Conservation (phyloP, 2,329 filamentous ascomycete genomes). For the Cladophialophora psammophila region DNA sequence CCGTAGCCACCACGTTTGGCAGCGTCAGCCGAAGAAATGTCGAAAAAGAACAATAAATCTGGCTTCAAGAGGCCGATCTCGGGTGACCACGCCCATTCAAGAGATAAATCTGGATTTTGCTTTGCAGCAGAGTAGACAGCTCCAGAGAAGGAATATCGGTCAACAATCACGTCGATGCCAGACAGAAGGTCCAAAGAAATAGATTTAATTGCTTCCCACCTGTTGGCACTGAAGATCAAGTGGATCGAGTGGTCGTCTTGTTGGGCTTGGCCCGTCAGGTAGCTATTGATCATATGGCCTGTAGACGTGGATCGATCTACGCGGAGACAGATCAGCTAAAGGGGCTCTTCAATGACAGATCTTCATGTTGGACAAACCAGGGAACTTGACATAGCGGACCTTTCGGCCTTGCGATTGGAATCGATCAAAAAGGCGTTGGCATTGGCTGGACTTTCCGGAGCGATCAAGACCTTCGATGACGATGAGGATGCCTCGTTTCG, state of each 20-base stretch:
- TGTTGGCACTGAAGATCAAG: conserved; percentile 86
- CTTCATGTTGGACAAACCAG: conserved; percentile 59
- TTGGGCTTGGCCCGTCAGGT: conserved; percentile 74
- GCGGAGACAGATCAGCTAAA: conserved; percentile 2
- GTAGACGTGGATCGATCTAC: conserved; percentile 82
- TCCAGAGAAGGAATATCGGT: conserved; percentile 94
- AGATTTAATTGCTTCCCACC: conserved; percentile 72
- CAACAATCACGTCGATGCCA: conserved; percentile 81
- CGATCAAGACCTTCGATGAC: conserved; percentile 89
- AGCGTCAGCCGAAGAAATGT: conserved; percentile 76
- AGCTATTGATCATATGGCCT: conserved; percentile 84
- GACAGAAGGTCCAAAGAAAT: conserved; percentile 60
- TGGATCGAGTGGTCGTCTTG: conserved; percentile 91
- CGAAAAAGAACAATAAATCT: conserved; percentile 86
- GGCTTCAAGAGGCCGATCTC: conserved; percentile 87
- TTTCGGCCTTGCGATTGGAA: conserved; percentile 60
- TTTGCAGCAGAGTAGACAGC: conserved; percentile 94
- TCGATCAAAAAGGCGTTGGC: conserved; percentile 67
- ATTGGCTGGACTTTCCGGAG: conserved; percentile 92
- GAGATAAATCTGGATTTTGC: conserved; percentile 69
- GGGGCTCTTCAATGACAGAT: neutral
- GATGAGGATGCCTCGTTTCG: conserved; percentile 69
- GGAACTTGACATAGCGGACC: conserved; percentile 70
- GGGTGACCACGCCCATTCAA: conserved; percentile 82
- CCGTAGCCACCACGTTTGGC: conserved; percentile 84